Evolutionary conservation across 2,329 filamentous ascomycete species (phyloP).

Genomic region (Nigrospora osmanthi): DNA sequence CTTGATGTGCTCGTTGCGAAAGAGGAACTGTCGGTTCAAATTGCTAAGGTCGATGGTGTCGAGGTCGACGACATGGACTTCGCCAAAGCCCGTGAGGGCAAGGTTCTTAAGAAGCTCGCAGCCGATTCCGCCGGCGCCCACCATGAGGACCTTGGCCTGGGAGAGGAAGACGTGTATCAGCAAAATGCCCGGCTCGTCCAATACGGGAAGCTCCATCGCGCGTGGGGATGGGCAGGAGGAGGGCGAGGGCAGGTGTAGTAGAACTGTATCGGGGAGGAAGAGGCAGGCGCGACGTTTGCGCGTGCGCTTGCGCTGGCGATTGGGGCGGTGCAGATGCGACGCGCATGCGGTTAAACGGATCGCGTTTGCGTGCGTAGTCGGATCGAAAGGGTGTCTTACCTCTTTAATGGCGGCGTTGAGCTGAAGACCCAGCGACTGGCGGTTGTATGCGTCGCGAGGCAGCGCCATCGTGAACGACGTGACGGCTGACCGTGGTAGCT

Average conservation of each 20-base stretch:
- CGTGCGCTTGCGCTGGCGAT: not conserved
- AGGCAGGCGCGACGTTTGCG: not conserved
- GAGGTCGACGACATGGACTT: slow-evolving; percentile 91
- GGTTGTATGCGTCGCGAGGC: slow-evolving; percentile 45
- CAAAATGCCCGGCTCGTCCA: slow-evolving; percentile 6
- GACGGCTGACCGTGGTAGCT: not conserved
- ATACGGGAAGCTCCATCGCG: slow-evolving; percentile 7
- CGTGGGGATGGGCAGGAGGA: not conserved
- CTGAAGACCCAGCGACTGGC: slow-evolving; percentile 58
- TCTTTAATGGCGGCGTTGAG: slow-evolving; percentile 61
- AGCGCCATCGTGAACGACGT: slow-evolving; percentile 2
- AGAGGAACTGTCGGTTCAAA: slow-evolving; percentile 94
- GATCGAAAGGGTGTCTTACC: slow-evolving; percentile 34
- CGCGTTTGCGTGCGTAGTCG: not conserved
- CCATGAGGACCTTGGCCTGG: slow-evolving; percentile 82
- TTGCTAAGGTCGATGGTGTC: slow-evolving; percentile 98
- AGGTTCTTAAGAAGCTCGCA: slow-evolving; percentile 97
- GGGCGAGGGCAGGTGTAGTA: not conserved
- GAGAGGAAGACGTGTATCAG: slow-evolving; percentile 24
- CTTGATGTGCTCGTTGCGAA: slow-evolving; percentile 94
- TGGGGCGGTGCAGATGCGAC: not conserved
- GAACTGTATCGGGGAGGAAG: not conserved
- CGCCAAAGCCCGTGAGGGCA: slow-evolving; percentile 82
- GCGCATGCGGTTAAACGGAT: slow-evolving; percentile 1
- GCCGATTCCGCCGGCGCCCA: slow-evolving; percentile 93